Evolutionary conservation across 176 grass and related monocot genomes (phyloP).

Genomic region (Neostapfia colusana): DNA sequence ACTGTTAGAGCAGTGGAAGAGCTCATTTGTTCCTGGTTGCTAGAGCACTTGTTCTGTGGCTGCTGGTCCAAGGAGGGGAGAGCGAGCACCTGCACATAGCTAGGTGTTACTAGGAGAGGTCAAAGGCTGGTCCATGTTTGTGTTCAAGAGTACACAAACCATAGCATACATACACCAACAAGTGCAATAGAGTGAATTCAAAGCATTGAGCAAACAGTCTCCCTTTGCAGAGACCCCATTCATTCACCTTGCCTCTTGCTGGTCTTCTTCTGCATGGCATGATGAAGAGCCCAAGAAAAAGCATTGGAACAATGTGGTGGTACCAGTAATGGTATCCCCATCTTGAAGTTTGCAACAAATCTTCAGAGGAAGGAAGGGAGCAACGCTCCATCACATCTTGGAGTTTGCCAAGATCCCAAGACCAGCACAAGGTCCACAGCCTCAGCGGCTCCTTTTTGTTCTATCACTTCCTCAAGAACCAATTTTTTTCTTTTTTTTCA

Average conservation of each 20-base stretch:
- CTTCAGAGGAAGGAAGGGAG: no score
- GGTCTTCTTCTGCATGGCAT: constrained; percentile 9
- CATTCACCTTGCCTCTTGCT: neutral
- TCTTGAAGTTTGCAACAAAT: constrained; percentile 41
- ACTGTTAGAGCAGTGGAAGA: neutral
- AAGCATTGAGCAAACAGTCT: neutral
- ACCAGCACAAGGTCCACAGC: constrained; percentile 20
- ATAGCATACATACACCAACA: constrained; percentile 2
- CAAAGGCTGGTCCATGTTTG: constrained; percentile 35
- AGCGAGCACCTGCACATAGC: neutral
- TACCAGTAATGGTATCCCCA: no score
- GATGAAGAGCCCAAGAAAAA: constrained; percentile 25
- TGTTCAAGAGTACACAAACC: constrained; percentile 20
- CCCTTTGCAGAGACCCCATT: neutral
- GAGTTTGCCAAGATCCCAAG: constrained; percentile 46
- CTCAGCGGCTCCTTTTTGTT: constrained; percentile 29
- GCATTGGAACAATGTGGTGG: constrained; percentile 12
- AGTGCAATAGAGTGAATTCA: constrained; percentile 6
- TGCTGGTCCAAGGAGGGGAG: no score
- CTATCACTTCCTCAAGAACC: constrained; percentile 23
- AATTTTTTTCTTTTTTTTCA: neutral
- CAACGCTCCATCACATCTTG: no score
- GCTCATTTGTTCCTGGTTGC: constrained; percentile 6
- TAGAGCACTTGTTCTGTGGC: no score
- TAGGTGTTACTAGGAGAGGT: neutral